Evolutionary conservation across 106 monocot genomes (phyloP), one percentile per base, ranked within the genome.

Genomic region (Apostasia ramifera): DNA sequence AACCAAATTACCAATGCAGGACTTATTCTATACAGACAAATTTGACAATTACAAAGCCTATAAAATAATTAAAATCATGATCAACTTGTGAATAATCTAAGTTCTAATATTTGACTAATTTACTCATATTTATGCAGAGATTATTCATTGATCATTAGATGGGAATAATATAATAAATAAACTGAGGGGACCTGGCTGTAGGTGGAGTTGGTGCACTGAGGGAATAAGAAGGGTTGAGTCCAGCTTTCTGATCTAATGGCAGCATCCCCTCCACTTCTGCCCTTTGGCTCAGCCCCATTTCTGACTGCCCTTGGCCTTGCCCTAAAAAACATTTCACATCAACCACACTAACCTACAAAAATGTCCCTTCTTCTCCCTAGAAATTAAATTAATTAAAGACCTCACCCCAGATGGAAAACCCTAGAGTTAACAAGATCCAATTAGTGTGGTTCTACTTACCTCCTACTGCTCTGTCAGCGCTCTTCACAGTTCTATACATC

Each of bases 401-500:
- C 1, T 42, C 10, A 40, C 5, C 0, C 1, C 7, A 38, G 5
- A 38, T 46, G 4, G 15, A 46, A 64, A 47, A 64, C 14, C 47
- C 61, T 2, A 61, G 13, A 6, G 3, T 11, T 9, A 61, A 13
- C 63, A 44, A 44, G 44, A 26, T 26, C 44, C 11, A 6, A 14
- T 37, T 67, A 37, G 45, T 71, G 44, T 12, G 37, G 50, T 56
- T 26, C 13, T 6, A 12, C 50, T 61, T 63, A 57, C 62, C 61
- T 49, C 14, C 53, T 44, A 60, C 74, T 45, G 77, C 76, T 83
- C 66, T 90, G 74, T 90, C 86, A 68, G 86, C 77, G 73, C 76
- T 79, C 78, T 84, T 90, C 79, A 90, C 83, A 76, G 90, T 86
- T 84, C 90, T 90, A 78, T 90, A 90, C 90, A 90, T 90, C 90